These are phyloP conservation scores for Platanthera guangdongensis DNA, from an alignment of 106 monocot genomes.

Conservation along the genomic window DNA sequence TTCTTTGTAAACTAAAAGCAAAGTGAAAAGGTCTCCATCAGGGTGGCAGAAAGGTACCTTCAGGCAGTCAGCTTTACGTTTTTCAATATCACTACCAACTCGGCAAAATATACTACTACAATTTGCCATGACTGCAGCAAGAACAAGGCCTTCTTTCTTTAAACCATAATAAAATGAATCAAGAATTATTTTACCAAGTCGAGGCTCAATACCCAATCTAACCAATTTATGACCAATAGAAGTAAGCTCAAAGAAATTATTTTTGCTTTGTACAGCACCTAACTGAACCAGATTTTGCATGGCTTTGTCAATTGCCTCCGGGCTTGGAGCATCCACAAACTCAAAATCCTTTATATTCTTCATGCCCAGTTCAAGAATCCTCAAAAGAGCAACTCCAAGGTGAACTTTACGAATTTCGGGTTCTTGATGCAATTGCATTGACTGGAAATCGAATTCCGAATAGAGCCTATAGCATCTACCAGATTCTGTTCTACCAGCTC, in stretches of 20 bases:
- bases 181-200: conserved; percentile 91
- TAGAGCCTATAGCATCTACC: conserved; percentile 93
- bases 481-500: conserved; percentile 76
- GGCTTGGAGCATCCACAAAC: conserved; percentile 81
- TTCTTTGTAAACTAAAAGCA: conserved; percentile 83
- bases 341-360: conserved; percentile 68
- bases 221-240: conserved; percentile 44
- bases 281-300: conserved; percentile 59
- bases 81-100: conserved; percentile 67
- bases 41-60: conserved; percentile 84
- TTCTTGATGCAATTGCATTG: conserved; percentile 67
- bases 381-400: conserved; percentile 77
- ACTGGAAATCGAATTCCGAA: conserved; percentile 51
- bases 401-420: conserved; percentile 97
- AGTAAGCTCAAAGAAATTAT: conserved; percentile 47
- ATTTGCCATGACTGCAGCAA: conserved; percentile 93
- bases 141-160: conserved; percentile 72
- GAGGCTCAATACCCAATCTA: conserved; percentile 82
- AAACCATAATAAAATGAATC: conserved; percentile 49
- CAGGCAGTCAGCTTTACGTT: conserved; percentile 75
- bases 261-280: conserved; percentile 38
- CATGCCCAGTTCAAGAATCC: conserved; percentile 66
- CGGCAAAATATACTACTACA: conserved; percentile 89
- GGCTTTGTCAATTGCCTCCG: conserved; percentile 60
- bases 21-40: conserved; percentile 91